Conservation (phyloP, 2,329 filamentous ascomycete genomes). For the Colletotrichum trifolii region DNA sequence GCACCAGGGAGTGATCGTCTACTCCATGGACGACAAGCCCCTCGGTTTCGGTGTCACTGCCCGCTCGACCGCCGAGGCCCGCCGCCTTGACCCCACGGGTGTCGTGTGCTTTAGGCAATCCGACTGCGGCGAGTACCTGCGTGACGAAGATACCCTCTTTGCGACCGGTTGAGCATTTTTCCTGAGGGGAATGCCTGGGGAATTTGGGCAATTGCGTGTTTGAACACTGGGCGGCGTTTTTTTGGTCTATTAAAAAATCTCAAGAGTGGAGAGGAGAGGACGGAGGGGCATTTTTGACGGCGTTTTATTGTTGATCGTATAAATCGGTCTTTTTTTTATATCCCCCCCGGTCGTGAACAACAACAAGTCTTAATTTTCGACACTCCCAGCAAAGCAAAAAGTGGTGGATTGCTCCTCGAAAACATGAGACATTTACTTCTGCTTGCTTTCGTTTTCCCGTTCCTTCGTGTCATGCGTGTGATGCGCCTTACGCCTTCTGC, state of each 20-base stretch:
- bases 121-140: slow-evolving; percentile 93
- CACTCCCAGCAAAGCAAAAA: background rate
- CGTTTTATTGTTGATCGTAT: slow-evolving; percentile 32
- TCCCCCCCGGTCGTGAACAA: slow-evolving; percentile 4
- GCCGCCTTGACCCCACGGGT: slow-evolving; percentile 88
- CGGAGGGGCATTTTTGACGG: slow-evolving; percentile 31
- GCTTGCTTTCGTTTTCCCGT: background rate
- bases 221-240: slow-evolving; percentile 31
- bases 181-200: background rate
- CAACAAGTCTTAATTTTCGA: slow-evolving; percentile 12
- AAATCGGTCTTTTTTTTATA: slow-evolving; percentile 20
- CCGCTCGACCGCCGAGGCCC: slow-evolving; percentile 84
- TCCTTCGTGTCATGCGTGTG: background rate
- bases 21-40: slow-evolving; percentile 93
- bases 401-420: slow-evolving; percentile 12
- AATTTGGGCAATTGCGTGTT: slow-evolving; percentile 1
- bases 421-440: background rate
- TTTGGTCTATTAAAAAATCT: slow-evolving; percentile 15
- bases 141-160: slow-evolving; percentile 80
- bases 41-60: slow-evolving; percentile 93
- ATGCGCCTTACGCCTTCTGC: slow-evolving; percentile 20
- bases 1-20: slow-evolving; percentile 90
- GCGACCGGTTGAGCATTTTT: slow-evolving; percentile 56
- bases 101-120: slow-evolving; percentile 92
- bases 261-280: slow-evolving; percentile 25